Evolutionary conservation across 805 yeast genomes (phyloP), one percentile per base, ranked within the genome.

Genomic region (Limtongia smithiae): DNA sequence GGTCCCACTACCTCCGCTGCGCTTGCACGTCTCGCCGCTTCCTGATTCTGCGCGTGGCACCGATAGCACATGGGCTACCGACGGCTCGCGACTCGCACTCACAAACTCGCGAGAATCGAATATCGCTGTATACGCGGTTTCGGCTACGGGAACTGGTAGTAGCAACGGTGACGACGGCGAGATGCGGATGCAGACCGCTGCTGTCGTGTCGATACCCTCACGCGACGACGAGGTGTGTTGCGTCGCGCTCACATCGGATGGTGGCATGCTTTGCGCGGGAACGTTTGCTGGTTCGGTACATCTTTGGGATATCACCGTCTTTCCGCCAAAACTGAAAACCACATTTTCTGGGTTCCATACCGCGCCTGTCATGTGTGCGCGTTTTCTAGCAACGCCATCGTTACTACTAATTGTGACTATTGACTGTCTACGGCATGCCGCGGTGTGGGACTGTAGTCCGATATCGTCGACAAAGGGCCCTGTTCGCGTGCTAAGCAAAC

Each of bases 331-430:
- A 6, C 35, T 38, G 31, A 28, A 30, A 21, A 36, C 35, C 17
- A 35, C 15, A 6, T 25, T 42, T 12, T 12, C 34, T 4, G 44
- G 39, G 12, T 20, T 38, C 5, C 46, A 48, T 25, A 25, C 37
- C 12, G 50, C 56, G 30, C 56, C 56, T 6, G 41, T 51, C 18
- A 12, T 51, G 18, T 34, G 53, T 6, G 9, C 30, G 24, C 46
- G 40, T 17, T 56, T 55, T 45, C 52, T 54, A 3, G 54, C 59
- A 4, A 27, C 54, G n/a, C 59, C 60, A 34, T 60, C 41, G 14
- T 30, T 21, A 32, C 17, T 15, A 14, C 20, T 41, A 20, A 14
- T 51, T 3, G 47, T 48, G 20, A 31, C 56, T 5, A 46, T 51
- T 18, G 56, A 51, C 22, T 51, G 56, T 37, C 46, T 51, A 11